These are phyloP conservation scores for Rhodomyrtus tomentosa DNA, from an alignment of 345 rosid species.

Conservation along the genomic window DNA sequence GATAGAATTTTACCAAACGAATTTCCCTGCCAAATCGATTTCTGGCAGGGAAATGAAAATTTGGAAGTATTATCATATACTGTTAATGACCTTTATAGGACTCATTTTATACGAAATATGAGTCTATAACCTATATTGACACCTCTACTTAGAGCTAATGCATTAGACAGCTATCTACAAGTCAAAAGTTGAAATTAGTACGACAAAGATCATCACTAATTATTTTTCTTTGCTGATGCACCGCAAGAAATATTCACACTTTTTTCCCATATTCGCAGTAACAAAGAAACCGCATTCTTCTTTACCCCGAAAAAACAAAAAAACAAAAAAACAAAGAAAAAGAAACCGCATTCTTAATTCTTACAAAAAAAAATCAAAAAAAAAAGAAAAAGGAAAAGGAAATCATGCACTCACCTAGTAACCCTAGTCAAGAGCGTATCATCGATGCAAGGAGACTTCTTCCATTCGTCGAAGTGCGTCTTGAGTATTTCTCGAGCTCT, in stretches of 20 bases:
- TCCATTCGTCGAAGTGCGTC: constrained; percentile 43
- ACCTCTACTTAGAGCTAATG: not conserved
- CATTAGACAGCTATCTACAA: not conserved
- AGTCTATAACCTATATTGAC: too few species aligned
- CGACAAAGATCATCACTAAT: not conserved
- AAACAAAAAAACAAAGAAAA: not conserved
- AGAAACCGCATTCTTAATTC: not conserved
- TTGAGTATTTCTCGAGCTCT: constrained; percentile 42
- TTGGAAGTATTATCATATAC: too few species aligned
- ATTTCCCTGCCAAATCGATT: too few species aligned
- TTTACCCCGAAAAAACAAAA: too few species aligned
- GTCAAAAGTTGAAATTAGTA: not conserved
- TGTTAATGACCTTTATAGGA: too few species aligned
- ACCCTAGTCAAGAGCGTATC: constrained; percentile 13
- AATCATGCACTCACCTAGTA: not conserved
- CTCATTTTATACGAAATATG: too few species aligned
- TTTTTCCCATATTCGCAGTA: not conserved
- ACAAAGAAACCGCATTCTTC: not conserved
- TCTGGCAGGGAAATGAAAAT: too few species aligned
- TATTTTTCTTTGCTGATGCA: not conserved
- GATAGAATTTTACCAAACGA: too few species aligned
- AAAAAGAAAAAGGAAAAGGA: not conserved
- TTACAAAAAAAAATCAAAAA: not conserved
- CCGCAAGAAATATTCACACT: not conserved
- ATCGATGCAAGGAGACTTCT: constrained; percentile 42